A percentile compares a stretch with the other conserved stretches of the same genome.
phyloP scores from a whole-genome alignment of 2,329 filamentous ascomycete species.

The Ascocoryne sarcoides region DNA sequence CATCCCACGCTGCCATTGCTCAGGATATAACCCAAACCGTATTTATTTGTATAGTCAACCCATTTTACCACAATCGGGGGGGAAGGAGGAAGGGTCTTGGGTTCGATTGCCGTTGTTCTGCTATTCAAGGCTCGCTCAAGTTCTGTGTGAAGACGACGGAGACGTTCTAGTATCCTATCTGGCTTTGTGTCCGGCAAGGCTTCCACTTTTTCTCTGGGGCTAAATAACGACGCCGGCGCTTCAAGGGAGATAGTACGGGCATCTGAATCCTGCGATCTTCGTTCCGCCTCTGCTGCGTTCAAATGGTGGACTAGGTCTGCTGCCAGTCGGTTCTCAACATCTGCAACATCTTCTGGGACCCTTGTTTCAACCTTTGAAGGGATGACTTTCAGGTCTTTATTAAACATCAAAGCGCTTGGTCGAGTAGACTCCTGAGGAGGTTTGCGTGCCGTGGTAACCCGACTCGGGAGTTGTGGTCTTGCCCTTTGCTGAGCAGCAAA shows the following conservation, averaged over 20 bases:
- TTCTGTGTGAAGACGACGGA: constrained; percentile 49
- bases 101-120: constrained; percentile 52
- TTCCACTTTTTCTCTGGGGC: constrained; percentile 42
- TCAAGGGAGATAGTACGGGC: constrained; percentile 34
- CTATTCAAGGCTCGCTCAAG: constrained; percentile 55
- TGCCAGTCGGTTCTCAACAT: constrained; percentile 26
- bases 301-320: constrained; percentile 24
- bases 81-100: constrained; percentile 44
- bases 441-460: constrained; percentile 13
- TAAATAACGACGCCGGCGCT: constrained; percentile 38
- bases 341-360: constrained; percentile 16
- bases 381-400: constrained; percentile 5
- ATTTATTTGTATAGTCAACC: constrained; percentile 85
- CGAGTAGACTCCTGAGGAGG: constrained; percentile 6
- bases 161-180: constrained; percentile 46
- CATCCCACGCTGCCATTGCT: constrained; percentile 76
- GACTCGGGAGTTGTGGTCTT: constrained; percentile 38
- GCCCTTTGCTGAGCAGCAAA: constrained; percentile 59
- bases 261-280: constrained; percentile 17
- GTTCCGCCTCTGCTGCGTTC: constrained; percentile 14
- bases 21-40: constrained; percentile 74
- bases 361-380: constrained; percentile 12
- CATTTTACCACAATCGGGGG: constrained; percentile 66
- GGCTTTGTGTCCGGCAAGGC: constrained; percentile 45
- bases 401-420: constrained; percentile 12